Evolutionary conservation across 768 basidiomycete genomes (phyloP), one percentile per base, ranked within the genome.

Genomic region (Agrocybe chaxingu): DNA sequence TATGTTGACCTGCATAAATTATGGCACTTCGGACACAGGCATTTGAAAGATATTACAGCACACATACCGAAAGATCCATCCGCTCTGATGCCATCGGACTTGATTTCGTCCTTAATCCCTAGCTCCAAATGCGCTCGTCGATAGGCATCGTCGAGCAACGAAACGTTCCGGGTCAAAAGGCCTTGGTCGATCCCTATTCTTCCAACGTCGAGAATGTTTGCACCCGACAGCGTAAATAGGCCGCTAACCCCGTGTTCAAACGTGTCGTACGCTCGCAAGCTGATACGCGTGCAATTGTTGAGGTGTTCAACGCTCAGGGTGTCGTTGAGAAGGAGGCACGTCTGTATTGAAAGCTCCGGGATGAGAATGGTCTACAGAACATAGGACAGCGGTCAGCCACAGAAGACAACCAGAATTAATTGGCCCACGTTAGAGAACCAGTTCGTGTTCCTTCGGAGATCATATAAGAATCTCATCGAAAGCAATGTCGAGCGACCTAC

Each of bases 181-280:
- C 55, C 78, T 62, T 59, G 69, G 60, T 84, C 80, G 10, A 84
- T 78, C 9, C 81, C 80, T 42, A 85, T 77, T 56, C 76, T 79
- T 13, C 82, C 81, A 33, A 87, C 74, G 60, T 88, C 84, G 43
- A 87, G 66, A 1, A 75, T 72, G 57, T 88, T 87, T 5, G 86
- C 85, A 9, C 86, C 86, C 30, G 81, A 79, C 19, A 85, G 61
- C 34, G 68, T 73, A 11, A 78, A 74, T 1, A 77, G 60, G 19
- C 75, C 73, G 56, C 75, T 71, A 30, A 79, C 63, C 37, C 57
- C 64, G 42, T 64, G 66, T 48, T 67, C 68, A 51, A 83, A 78
- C 4, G 74, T 66, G 6, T 61, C 70, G 54, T 80, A 86, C 4
- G 81, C 67, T 11, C 85, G 76, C 5, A 59, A 59, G 1, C 77